These are phyloP conservation scores for Salvia sclarea DNA, from an alignment of 305 asterid species.

Conservation along the genomic window DNA sequence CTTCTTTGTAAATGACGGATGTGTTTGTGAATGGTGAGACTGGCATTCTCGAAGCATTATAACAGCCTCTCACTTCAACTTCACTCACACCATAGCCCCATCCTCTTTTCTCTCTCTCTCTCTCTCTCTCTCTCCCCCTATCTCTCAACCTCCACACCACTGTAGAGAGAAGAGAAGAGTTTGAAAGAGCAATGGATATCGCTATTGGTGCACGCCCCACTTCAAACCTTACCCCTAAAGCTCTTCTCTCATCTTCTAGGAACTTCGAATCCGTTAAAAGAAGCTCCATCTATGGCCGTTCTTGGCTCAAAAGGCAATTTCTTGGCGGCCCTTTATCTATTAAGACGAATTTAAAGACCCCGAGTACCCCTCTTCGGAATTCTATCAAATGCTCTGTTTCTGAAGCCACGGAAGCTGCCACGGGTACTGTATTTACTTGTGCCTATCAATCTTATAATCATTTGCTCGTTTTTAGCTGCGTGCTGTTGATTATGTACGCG, in stretches of 20 bases:
- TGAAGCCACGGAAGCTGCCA: conserved; percentile 52
- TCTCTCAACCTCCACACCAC: conserved; percentile 21
- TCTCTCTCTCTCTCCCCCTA: conserved; percentile 31
- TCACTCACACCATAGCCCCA: conserved; percentile 41
- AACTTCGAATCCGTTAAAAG: conserved; percentile 31
- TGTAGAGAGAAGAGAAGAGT: conserved; percentile 35
- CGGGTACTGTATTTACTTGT: conserved; percentile 44
- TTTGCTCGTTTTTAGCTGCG: background rate
- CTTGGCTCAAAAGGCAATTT: conserved; percentile 56
- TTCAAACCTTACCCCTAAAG: conserved; percentile 37
- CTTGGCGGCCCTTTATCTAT: conserved; percentile 49
- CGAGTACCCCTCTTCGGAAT: conserved; percentile 41
- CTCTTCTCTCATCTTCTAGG: conserved; percentile 31
- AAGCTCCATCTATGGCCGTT: conserved; percentile 34
- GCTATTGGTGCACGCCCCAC: conserved; percentile 52
- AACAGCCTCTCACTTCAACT: conserved; percentile 61
- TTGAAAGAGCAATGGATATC: conserved; percentile 67
- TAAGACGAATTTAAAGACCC: conserved; percentile 34
- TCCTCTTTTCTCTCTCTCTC: conserved; percentile 37
- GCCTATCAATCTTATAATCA: conserved; percentile 5
- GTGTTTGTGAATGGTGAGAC: background rate
- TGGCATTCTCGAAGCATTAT: conserved; percentile 12
- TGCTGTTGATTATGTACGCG: background rate
- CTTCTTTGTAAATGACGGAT: conserved; percentile 36
- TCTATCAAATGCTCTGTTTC: conserved; percentile 77